phyloP scores from a whole-genome alignment of 305 asterid species.

The Solanum hybrid region DNA sequence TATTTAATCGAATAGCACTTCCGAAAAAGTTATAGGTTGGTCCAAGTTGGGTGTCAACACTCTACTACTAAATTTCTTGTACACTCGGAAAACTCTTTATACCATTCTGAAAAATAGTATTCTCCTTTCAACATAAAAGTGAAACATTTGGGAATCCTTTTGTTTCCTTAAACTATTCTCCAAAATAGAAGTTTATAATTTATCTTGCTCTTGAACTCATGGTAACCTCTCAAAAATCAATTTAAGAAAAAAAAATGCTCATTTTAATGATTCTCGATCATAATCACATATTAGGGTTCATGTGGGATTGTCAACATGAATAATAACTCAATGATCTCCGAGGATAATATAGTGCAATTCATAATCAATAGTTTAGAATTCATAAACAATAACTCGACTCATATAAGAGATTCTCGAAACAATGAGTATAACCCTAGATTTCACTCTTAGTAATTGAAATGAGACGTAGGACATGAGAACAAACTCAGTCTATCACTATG shows the following conservation, averaged over 20 bases:
- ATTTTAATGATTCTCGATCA: background rate
- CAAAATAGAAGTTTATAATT: background rate
- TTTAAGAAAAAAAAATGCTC: background rate
- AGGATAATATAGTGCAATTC: background rate
- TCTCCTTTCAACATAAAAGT: background rate
- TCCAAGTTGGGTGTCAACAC: background rate
- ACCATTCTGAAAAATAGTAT: too few relatives aligned
- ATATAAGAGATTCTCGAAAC: background rate
- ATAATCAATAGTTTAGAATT: too few relatives aligned
- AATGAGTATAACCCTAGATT: background rate
- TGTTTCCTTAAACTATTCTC: background rate
- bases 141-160: background rate
- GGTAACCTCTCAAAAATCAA: background rate
- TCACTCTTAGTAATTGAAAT: background rate
- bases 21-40: too few relatives aligned
- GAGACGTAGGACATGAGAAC: background rate
- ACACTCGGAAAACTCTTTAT: background rate
- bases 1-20: too few relatives aligned
- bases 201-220: too few relatives aligned
- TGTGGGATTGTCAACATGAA: background rate
- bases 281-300: background rate
- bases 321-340: background rate
- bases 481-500: background rate
- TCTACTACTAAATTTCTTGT: background rate
- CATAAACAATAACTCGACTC: background rate